phyloP scores from a whole-genome alignment of 2,329 filamentous ascomycete genomes.

The Lizonia empirigonia region DNA sequence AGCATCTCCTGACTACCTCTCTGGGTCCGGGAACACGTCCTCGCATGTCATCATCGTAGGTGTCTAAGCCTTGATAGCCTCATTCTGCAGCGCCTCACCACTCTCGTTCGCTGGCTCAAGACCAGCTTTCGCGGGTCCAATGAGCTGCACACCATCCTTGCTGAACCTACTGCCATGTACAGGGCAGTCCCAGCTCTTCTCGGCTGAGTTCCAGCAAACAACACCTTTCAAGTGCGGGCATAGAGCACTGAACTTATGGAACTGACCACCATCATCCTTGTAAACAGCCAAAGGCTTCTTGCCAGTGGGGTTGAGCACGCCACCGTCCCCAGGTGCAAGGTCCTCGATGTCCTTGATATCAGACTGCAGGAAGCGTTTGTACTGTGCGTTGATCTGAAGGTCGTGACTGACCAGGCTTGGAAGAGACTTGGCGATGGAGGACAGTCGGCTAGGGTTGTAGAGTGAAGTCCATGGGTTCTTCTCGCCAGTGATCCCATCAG shows the following conservation, averaged over 20 bases:
- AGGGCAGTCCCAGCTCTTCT: slow-evolving; percentile 56
- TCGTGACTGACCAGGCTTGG: slow-evolving; percentile 58
- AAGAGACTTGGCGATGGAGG: slow-evolving; percentile 53
- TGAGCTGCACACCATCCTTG: slow-evolving; percentile 50
- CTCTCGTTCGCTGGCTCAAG: slow-evolving; percentile 42
- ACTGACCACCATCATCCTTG: slow-evolving; percentile 60
- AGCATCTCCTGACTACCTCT: neutral
- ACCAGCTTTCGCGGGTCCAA: slow-evolving; percentile 49
- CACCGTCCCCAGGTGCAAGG: slow-evolving; percentile 56
- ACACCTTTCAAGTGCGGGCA: slow-evolving; percentile 64
- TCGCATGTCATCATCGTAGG: neutral
- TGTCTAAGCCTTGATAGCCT: slow-evolving; percentile 15
- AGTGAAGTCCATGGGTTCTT: slow-evolving; percentile 57
- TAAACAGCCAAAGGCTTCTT: slow-evolving; percentile 61
- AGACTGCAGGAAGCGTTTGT: slow-evolving; percentile 59
- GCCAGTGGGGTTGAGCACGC: slow-evolving; percentile 57
- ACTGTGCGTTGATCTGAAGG: slow-evolving; percentile 61
- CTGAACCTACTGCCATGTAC: slow-evolving; percentile 53
- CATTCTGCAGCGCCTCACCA: slow-evolving; percentile 31
- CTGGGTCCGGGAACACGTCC: neutral
- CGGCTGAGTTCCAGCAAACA: slow-evolving; percentile 59
- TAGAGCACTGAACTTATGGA: slow-evolving; percentile 59
- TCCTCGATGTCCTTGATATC: slow-evolving; percentile 65
- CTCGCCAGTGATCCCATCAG: slow-evolving; percentile 60
- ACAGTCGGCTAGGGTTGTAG: slow-evolving; percentile 58